Evolutionary conservation across 768 basidiomycete species (phyloP), one percentile per base, ranked within the genome.

Genomic region (Psilocybe subaeruginosa): DNA sequence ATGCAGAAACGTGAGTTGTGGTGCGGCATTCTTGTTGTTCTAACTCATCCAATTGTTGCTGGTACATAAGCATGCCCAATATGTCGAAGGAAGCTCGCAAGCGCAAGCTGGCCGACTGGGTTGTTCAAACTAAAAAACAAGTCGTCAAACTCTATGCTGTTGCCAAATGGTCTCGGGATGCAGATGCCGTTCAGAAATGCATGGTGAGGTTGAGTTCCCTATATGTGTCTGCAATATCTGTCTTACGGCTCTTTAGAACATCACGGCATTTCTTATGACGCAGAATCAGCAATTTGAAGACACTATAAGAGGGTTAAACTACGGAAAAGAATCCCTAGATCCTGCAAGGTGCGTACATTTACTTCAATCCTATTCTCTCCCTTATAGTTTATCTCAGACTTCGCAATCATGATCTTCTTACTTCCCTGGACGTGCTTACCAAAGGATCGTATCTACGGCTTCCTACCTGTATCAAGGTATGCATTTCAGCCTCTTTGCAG

Each of bases 341-440:
- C 83, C 88, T 41, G 90, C 95, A 39, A 86, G 94, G 95, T 91
- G 52, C n/a, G 41, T 33, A 39, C 12, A 11, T 27, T 30, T 27
- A 14, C 54, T 23, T 11, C 27, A 30, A 31, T 29, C 5, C n/a
- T 23, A 17, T 29, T 51, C 46, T 54, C 53, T 41, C 17, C 60
- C 51, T 48, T 50, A 49, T 14, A 17, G 6, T 30, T 27, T 47
- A 8, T 19, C 68, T 16, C 41, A 94, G 96, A 70, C 83, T 95
- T 17, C 89, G 96, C 59, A 98, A 98, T 75, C 94, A 96, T 62
- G 97, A 99, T 74, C 78, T 98, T 23, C 82, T 95, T 3, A 97
- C 95, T 0, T 96, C 96, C 23, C 77, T 98, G 39, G 91, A 95
- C 66, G 91, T 98, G 57, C 80, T 97, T 33, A 91, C 91, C 1